These are phyloP conservation scores for Leccinum griseonigrum DNA, from an alignment of 1,284 basidiomycete genomes.

Conservation along the genomic window DNA sequence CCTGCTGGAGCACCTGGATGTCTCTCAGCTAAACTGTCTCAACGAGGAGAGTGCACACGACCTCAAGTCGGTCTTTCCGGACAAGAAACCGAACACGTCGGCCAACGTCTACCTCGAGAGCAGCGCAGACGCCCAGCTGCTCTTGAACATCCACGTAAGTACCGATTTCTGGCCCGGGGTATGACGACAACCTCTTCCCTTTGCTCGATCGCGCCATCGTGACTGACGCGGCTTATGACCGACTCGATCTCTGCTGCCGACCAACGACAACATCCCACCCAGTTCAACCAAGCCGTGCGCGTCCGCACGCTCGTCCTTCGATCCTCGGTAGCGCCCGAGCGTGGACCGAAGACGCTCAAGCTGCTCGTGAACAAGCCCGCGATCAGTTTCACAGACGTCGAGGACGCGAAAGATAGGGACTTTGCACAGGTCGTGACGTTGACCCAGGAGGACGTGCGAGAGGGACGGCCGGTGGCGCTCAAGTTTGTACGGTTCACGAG, in stretches of 20 bases:
- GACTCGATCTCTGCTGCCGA: not conserved
- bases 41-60: slow-evolving; percentile 68
- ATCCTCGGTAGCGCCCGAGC: slow-evolving; percentile 42
- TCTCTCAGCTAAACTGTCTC: slow-evolving; percentile 67
- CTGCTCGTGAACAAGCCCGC: slow-evolving; percentile 65
- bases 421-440: slow-evolving; percentile 58
- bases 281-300: slow-evolving; percentile 82
- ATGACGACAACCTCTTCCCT: not conserved
- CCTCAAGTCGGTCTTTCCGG: slow-evolving; percentile 56
- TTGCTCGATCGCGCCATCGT: not conserved
- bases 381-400: slow-evolving; percentile 68
- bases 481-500: slow-evolving; percentile 79
- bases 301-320: slow-evolving; percentile 69
- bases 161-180: not conserved
- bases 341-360: slow-evolving; percentile 68
- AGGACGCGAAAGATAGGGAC: slow-evolving; percentile 46
- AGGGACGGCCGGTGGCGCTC: slow-evolving; percentile 60
- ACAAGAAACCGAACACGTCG: slow-evolving; percentile 47
- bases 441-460: slow-evolving; percentile 46
- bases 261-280: not conserved
- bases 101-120: slow-evolving; percentile 58
- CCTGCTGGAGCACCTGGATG: slow-evolving; percentile 59
- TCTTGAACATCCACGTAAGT: slow-evolving; percentile 66
- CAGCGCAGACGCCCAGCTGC: slow-evolving; percentile 78
- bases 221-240: not conserved